Base-by-base conservation (phyloP, 192 early-diverging fungal species). In the Coemansia interrupta region DNA sequence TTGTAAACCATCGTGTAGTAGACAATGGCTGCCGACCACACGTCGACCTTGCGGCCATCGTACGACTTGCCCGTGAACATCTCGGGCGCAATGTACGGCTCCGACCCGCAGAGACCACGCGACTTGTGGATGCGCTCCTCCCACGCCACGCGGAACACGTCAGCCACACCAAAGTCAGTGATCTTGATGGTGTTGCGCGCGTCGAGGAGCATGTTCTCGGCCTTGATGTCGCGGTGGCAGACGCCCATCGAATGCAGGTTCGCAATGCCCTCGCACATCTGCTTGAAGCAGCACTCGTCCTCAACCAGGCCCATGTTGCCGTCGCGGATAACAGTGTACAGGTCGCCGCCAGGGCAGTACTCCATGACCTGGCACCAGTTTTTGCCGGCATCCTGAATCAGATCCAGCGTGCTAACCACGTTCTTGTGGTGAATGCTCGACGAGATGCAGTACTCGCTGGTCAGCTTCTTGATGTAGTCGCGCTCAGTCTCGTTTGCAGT, bases 81-180 rank as follows among this genome's bases (percentile, higher is more conserved):
- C 78, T 96, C 96, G 5, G 96, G 96, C 14, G 96, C 94, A 82
- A 97, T 97, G 70, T 97, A 98, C 13, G 94, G 94, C 54, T 93
- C 93, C 18, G 90, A 92, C 19, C 96, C 96, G 68, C 91, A 93
- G 48, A 94, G 74, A n/a, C 95, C 94, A 44, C 86, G 82, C 55
- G 91, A 92, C 43, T 89, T 83, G 66, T 90, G 91, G 50, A 85
- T 52, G 43, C 73, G 65, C 43, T 77, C 84, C 68, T 93, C 87
- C 86, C 93, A 96, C 39, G 88, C 88, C 28, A 87, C 88, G 57
- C 89, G 83, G 80, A 98, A 97, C 7, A 97, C 96, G 67, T 94
- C 92, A 2, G 91, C 90, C 12, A 97, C 94, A 45, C 96, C 96
- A 85, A 97, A 98, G 82, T 98, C 96, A 9, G 96, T 93, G 70